Conservation (phyloP, 208 protist genomes). For the Leishmania amazonensis region DNA sequence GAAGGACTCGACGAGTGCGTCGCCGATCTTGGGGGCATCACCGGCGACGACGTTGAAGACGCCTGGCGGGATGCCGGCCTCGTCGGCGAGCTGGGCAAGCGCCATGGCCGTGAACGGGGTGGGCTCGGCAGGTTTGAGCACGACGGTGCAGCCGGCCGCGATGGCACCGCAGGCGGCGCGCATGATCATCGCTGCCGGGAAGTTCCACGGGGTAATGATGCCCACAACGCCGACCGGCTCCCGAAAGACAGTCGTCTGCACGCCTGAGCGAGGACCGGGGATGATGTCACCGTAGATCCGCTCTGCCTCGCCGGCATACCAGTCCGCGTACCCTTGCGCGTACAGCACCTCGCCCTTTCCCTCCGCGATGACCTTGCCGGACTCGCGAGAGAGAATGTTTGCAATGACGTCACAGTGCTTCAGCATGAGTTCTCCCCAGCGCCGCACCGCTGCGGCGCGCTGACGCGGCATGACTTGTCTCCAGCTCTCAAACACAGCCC, state of each 20-base stretch:
- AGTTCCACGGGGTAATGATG: constrained; percentile 95
- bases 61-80: constrained; percentile 74
- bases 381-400: constrained; percentile 76
- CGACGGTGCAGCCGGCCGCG: constrained; percentile 89
- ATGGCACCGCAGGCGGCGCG: constrained; percentile 83
- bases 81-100: constrained; percentile 70
- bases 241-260: constrained; percentile 68
- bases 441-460: constrained; percentile 62
- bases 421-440: constrained; percentile 69
- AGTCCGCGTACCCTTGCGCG: constrained; percentile 73
- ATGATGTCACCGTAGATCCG: constrained; percentile 85
- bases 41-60: constrained; percentile 89
- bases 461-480: constrained; percentile 56
- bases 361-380: constrained; percentile 79
- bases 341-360: constrained; percentile 75
- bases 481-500: constrained; percentile 69
- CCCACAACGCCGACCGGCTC: constrained; percentile 87
- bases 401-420: constrained; percentile 50
- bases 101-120: constrained; percentile 81
- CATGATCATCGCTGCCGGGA: constrained; percentile 87
- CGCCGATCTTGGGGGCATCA: constrained; percentile 58
- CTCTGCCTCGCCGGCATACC: constrained; percentile 88
- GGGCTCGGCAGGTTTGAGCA: constrained; percentile 87
- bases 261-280: constrained; percentile 40
- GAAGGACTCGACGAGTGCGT: constrained; percentile 61